phyloP scores from a whole-genome alignment of 352 stramenopile species.

The Phytopythium aichiense region DNA sequence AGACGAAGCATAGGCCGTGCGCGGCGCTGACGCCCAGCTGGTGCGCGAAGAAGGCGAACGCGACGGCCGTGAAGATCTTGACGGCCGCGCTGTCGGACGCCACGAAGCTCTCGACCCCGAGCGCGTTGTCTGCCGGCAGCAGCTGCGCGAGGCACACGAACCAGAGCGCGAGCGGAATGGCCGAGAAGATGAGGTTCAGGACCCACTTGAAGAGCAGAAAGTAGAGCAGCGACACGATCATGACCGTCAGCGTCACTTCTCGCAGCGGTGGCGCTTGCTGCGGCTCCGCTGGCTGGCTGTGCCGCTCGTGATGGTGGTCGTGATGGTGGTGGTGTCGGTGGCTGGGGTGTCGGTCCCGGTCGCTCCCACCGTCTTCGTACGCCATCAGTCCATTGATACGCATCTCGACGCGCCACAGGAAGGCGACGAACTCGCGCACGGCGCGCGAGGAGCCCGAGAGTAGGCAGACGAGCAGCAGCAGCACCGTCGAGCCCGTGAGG shows the following conservation, averaged over 20 bases:
- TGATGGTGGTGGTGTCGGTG: neutral
- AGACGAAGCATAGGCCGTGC: conserved; percentile 35
- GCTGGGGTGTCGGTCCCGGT: conserved; percentile 8
- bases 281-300: neutral
- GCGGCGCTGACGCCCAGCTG: conserved; percentile 49
- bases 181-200: conserved; percentile 52
- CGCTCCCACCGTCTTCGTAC: conserved; percentile 10
- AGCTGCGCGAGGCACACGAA: conserved; percentile 35
- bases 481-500: conserved; percentile 27
- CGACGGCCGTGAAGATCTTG: conserved; percentile 38
- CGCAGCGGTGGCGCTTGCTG: conserved; percentile 1
- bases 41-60: conserved; percentile 59
- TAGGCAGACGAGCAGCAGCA: conserved; percentile 48
- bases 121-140: conserved; percentile 14
- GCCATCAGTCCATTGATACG: conserved; percentile 35
- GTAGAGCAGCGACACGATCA: conserved; percentile 63
- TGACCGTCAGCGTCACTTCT: conserved; percentile 55
- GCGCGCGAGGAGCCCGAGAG: conserved; percentile 40
- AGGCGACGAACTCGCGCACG: conserved; percentile 35
- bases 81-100: conserved; percentile 9
- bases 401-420: conserved; percentile 56
- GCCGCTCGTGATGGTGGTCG: neutral
- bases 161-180: conserved; percentile 46
- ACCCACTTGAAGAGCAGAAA: conserved; percentile 69
- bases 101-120: conserved; percentile 17